Percentiles rank a stretch among this genome's conserved stretches.
Conservation (phyloP, 371 early-diverging fungal genomes). For the Mucor mucedo region DNA sequence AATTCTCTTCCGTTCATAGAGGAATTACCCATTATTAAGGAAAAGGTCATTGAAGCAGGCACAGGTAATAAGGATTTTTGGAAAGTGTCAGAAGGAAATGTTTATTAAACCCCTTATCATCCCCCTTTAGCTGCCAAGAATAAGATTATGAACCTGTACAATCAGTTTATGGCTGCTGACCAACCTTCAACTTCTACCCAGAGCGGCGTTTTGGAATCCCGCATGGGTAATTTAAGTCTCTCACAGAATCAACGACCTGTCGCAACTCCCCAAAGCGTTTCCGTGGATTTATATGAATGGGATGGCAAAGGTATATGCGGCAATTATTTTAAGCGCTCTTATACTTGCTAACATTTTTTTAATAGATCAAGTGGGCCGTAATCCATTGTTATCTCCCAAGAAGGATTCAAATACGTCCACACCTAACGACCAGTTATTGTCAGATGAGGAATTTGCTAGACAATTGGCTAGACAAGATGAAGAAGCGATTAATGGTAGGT, state of each 20-base stretch:
- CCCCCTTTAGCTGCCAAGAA: constrained; percentile 41
- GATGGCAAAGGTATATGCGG: constrained; percentile 17
- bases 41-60: constrained; percentile 44
- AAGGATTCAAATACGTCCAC: constrained; percentile 23
- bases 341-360: not conserved
- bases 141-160: constrained; percentile 42
- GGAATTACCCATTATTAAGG: constrained; percentile 44
- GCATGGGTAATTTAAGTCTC: constrained; percentile 21
- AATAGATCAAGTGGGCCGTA: not conserved
- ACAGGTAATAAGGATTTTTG: constrained; percentile 24
- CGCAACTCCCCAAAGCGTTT: not conserved
- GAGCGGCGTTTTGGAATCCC: constrained; percentile 11
- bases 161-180: constrained; percentile 34
- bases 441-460: constrained; percentile 45
- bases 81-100: too few relatives aligned
- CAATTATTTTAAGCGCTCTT: not conserved
- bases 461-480: constrained; percentile 30
- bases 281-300: constrained; percentile 32
- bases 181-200: not conserved
- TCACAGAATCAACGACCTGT: constrained; percentile 16
- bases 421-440: constrained; percentile 29
- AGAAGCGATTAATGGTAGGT: not conserved
- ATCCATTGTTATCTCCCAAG: constrained; percentile 4
- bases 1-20: constrained; percentile 10
- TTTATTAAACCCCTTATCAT: too few relatives aligned